A percentile compares a stretch with the other conserved stretches of the same genome.
Conservation (phyloP, 2,329 filamentous ascomycete genomes). For the Calonectria fujianensis region DNA sequence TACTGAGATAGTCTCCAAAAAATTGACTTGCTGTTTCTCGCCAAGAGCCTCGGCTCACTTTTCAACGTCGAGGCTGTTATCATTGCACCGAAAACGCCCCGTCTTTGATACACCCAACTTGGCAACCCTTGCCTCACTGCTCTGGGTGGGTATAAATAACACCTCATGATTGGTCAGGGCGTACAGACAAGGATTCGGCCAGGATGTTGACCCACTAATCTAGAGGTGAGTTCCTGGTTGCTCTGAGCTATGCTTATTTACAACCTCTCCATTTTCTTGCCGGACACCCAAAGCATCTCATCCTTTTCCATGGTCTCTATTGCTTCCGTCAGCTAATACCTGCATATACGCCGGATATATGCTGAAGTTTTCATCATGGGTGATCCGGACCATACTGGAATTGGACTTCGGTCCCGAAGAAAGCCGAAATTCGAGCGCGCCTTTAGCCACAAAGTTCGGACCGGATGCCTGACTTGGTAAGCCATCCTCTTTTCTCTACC, state of each 20-base stretch:
- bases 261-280: neutral
- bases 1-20: neutral
- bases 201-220: neutral
- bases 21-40: too few species aligned
- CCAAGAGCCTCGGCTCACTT: neutral
- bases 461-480: constrained; percentile 14
- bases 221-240: neutral
- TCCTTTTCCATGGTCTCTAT: neutral
- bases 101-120: neutral
- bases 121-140: neutral
- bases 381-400: neutral
- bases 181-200: neutral
- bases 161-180: neutral
- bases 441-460: constrained; percentile 6
- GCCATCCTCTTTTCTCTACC: neutral
- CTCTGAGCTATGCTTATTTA: neutral
- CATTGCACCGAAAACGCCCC: neutral
- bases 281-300: neutral
- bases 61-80: neutral
- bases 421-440: constrained; percentile 12
- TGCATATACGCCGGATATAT: neutral
- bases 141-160: neutral
- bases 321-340: too few species aligned
- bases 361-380: neutral
- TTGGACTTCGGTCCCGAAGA: neutral